These are phyloP conservation scores for Globisporangium nagaii DNA, from an alignment of 352 stramenopile species.

Conservation along the genomic window DNA sequence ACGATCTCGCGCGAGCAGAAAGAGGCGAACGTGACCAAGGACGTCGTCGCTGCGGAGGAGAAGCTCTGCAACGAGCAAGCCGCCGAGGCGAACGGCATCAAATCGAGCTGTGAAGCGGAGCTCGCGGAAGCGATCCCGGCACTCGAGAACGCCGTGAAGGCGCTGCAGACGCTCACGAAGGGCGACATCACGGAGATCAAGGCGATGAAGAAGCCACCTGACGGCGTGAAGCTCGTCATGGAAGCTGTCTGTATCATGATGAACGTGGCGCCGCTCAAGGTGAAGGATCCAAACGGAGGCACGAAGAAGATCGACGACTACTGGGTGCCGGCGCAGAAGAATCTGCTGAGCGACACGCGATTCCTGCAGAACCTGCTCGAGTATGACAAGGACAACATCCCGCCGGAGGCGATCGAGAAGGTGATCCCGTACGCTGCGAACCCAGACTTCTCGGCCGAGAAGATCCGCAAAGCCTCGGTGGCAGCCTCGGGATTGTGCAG, in stretches of 20 bases:
- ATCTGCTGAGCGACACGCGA: constrained; percentile 87
- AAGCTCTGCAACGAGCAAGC: constrained; percentile 85
- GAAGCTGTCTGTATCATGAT: constrained; percentile 96
- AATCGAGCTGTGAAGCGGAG: constrained; percentile 89
- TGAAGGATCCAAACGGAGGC: constrained; percentile 88
- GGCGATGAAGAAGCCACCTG: constrained; percentile 94
- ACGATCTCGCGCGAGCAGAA: constrained; percentile 88
- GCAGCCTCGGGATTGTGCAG: constrained; percentile 92
- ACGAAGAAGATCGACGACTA: constrained; percentile 94
- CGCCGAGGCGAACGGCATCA: constrained; percentile 85
- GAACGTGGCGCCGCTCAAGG: constrained; percentile 87
- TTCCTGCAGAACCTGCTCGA: constrained; percentile 93
- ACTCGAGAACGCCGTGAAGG: constrained; percentile 88
- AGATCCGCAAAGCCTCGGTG: constrained; percentile 92
- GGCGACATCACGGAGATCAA: constrained; percentile 95
- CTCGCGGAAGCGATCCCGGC: constrained; percentile 91
- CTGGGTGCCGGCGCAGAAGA: constrained; percentile 91
- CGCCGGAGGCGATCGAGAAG: constrained; percentile 88
- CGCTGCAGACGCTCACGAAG: constrained; percentile 92
- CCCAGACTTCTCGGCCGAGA: constrained; percentile 90
- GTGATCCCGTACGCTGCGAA: constrained; percentile 80
- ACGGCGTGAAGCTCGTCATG: constrained; percentile 94
- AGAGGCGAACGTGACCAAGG: constrained; percentile 84
- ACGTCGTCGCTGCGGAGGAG: constrained; percentile 79
- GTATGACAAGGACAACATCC: constrained; percentile 96